Evolutionary conservation across 2,329 filamentous ascomycete species (phyloP).

Genomic region (Decorospora gaudefroyi): DNA sequence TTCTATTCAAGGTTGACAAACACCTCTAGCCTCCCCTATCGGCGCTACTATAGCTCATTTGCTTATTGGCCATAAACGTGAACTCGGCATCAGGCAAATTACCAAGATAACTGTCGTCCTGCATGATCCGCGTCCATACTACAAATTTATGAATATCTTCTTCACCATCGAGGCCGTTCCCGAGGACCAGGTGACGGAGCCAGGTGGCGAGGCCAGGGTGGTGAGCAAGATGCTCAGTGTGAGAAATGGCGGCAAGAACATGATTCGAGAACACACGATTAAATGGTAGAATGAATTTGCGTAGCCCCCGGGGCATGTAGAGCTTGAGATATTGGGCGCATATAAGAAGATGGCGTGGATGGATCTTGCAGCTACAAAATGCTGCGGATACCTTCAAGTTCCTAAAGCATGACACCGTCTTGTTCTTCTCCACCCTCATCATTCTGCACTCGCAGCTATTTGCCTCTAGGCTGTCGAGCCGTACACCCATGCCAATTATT

Average conservation of each 20-base stretch:
- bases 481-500: conserved; percentile 41
- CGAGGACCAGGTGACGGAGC: background rate
- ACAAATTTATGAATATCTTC: conserved; percentile 18
- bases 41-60: conserved; percentile 23
- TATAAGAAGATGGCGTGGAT: background rate
- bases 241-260: background rate
- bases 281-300: background rate
- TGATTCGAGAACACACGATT: conserved; percentile 2
- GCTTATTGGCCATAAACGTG: conserved; percentile 21
- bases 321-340: background rate
- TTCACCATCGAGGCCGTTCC: conserved; percentile 24
- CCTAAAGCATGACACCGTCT: too few species aligned
- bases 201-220: background rate
- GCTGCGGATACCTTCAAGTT: background rate
- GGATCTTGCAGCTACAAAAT: background rate
- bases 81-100: conserved; percentile 26
- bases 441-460: too few species aligned
- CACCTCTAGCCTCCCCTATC: conserved; percentile 23
- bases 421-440: too few species aligned
- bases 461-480: conserved; percentile 23
- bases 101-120: conserved; percentile 18
- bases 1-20: background rate
- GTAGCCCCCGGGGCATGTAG: background rate
- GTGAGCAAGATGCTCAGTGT: background rate
- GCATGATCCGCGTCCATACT: background rate